A percentile compares a stretch with the other conserved stretches of the same genome.
Evolutionary conservation across 306 rosid species (phyloP).

Genomic region (Rubus idaeus): DNA sequence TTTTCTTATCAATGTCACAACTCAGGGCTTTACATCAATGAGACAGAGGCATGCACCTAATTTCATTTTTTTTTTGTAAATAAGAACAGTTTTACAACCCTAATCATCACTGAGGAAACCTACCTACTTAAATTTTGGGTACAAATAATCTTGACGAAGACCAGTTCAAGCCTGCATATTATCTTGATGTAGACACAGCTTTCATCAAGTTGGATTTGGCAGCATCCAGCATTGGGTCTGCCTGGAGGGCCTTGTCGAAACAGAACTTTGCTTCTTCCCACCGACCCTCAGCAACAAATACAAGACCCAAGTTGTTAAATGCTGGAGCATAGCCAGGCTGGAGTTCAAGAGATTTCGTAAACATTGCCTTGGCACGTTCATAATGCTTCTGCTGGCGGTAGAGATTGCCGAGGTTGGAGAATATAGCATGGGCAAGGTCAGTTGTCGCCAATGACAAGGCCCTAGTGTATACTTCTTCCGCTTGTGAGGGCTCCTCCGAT

Average conservation of each 20-base stretch:
- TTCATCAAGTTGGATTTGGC: conserved; percentile 84
- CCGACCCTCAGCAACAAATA: conserved; percentile 83
- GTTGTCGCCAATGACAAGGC: conserved; percentile 69
- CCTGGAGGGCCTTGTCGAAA: conserved; percentile 75
- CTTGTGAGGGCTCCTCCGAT: conserved; percentile 60
- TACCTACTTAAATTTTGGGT: conserved; percentile 8
- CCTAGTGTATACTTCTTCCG: conserved; percentile 76
- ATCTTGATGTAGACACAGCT: conserved; percentile 55
- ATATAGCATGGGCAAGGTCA: conserved; percentile 60
- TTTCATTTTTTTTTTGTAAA: background rate
- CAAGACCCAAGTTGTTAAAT: conserved; percentile 85
- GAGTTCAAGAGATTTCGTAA: conserved; percentile 79
- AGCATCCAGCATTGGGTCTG: conserved; percentile 81
- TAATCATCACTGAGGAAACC: conserved; percentile 8
- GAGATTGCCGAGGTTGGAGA: conserved; percentile 86
- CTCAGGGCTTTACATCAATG: background rate
- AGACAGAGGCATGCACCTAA: background rate
- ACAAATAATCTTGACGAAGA: conserved; percentile 37
- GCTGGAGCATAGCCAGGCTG: conserved; percentile 95
- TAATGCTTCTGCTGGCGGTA: conserved; percentile 83
- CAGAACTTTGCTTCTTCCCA: conserved; percentile 91
- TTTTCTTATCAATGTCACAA: background rate
- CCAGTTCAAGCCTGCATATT: conserved; percentile 45
- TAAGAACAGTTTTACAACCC: conserved; percentile 6
- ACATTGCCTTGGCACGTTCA: conserved; percentile 89